Percentiles rank a stretch among this genome's conserved stretches.
Conservation (phyloP, 2,329 filamentous ascomycete species). For the Alternaria atra region DNA sequence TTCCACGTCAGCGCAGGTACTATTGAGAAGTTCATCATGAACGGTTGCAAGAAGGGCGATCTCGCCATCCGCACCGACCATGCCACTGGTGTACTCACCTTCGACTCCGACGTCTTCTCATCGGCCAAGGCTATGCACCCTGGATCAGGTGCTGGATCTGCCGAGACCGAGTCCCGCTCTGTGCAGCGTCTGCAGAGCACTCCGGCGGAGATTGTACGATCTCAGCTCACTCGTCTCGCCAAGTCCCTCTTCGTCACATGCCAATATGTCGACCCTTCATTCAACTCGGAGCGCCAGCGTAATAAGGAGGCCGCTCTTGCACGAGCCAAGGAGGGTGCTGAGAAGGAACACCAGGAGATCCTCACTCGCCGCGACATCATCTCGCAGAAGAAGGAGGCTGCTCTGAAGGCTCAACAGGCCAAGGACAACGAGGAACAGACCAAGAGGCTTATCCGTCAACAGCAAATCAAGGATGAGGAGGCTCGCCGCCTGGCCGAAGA, state of each 20-base stretch:
- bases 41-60: conserved; percentile 99
- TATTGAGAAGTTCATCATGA: conserved; percentile 99
- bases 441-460: conserved; percentile 84
- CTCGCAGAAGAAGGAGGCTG: conserved; percentile 95
- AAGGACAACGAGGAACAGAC: conserved; percentile 93
- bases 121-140: conserved; percentile 91
- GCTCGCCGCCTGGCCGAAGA: conserved; percentile 89
- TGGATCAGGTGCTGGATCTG: conserved; percentile 84
- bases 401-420: conserved; percentile 85
- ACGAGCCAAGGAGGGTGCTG: conserved; percentile 85
- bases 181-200: conserved; percentile 98
- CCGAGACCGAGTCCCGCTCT: conserved; percentile 82
- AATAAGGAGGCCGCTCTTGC: conserved; percentile 82
- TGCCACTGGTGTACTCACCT: conserved; percentile 91
- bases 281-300: conserved; percentile 81
- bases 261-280: conserved; percentile 92
- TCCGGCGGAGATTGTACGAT: conserved; percentile 95
- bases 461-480: conserved; percentile 89
- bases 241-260: conserved; percentile 92
- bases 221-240: conserved; percentile 89
- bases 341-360: conserved; percentile 87
- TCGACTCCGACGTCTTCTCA: conserved; percentile 98
- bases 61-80: conserved; percentile 96
- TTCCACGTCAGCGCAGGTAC: conserved; percentile 91
- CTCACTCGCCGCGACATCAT: conserved; percentile 89